Evolutionary conservation across 208 protist genomes (phyloP), one percentile per base, ranked within the genome.

Genomic region (Trypanosomatidae sp.): DNA sequence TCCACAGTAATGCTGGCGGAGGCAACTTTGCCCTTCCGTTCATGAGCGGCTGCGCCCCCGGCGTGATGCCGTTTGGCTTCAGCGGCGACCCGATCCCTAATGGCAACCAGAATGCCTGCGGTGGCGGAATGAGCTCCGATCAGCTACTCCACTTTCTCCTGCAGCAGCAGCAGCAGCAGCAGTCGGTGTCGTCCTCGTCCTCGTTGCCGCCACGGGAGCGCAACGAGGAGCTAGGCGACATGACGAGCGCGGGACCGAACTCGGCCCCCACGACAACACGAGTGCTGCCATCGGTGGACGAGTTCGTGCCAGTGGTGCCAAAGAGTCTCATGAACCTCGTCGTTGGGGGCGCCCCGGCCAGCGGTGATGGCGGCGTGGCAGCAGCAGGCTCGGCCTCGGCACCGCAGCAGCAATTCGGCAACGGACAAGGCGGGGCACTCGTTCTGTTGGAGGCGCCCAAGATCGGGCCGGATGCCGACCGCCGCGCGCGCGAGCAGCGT

Each of bases 401-500:
- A 10, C 44, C 44, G 53, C n/a, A 33, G 17, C 30, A 0, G 9
- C 41, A 46, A 50, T 22, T 15, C 28, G 50, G 72, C 12, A 19
- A 50, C 30, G 39, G 65, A 5, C 49, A 58, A 47, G 64, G 75
- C 15, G 71, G 66, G 15, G 73, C 79, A 28, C 66, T 93, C 41
- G 66, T 82, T 39, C 69, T 87, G n/a, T 62, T 96, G 10, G 81
- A 91, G 68, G 82, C 86, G 22, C 90, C 88, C 13, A 95, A 94
- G 67, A 89, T 96, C 44, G 76, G 76, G 0, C 91, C 85, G 2
- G 88, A 90, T 46, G 77, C 79, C 19, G 87, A 92, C 72, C 79
- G 84, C 33, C 80, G 82, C 4, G 85, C 86, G 25, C 84, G 90
- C 1, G 90, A 95, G 79, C 77, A 86, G 43, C 88, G 92, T 25